These are phyloP conservation scores for Xylaria sp. DNA, from an alignment of 2,329 filamentous ascomycete genomes.

Conservation along the genomic window DNA sequence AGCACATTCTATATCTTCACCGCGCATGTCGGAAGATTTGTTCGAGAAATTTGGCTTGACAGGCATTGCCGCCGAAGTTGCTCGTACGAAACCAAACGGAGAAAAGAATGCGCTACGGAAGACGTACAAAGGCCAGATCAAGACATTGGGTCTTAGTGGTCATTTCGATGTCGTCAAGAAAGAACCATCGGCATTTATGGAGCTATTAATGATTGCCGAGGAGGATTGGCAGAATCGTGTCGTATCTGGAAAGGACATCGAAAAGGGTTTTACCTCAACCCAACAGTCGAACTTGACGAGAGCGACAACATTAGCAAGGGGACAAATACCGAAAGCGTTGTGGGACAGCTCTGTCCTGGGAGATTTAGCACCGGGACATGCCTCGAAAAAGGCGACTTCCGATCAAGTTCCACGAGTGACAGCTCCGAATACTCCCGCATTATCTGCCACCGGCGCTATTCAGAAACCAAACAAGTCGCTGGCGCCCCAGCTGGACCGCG, in stretches of 20 bases:
- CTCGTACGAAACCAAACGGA: constrained; percentile 71
- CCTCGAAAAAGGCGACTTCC: constrained; percentile 53
- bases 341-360: constrained; percentile 71
- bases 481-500: constrained; percentile 63
- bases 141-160: constrained; percentile 69
- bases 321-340: constrained; percentile 63
- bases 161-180: constrained; percentile 70
- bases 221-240: constrained; percentile 67
- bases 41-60: constrained; percentile 68
- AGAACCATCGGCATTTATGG: constrained; percentile 64
- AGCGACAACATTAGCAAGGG: constrained; percentile 68
- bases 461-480: constrained; percentile 49
- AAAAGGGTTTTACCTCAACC: constrained; percentile 61
- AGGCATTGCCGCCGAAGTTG: constrained; percentile 69
- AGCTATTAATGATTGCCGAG: constrained; percentile 63
- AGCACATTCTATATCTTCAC: constrained; percentile 62
- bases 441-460: constrained; percentile 48
- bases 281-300: constrained; percentile 58
- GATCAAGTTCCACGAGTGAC: constrained; percentile 59
- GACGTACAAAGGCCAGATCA: constrained; percentile 76
- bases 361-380: constrained; percentile 60
- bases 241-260: constrained; percentile 66
- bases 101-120: constrained; percentile 75
- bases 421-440: constrained; percentile 64
- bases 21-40: constrained; percentile 65